Evolutionary conservation across 2,329 filamentous ascomycete genomes (phyloP).

Genomic region (Trichophyton schoenleinii): DNA sequence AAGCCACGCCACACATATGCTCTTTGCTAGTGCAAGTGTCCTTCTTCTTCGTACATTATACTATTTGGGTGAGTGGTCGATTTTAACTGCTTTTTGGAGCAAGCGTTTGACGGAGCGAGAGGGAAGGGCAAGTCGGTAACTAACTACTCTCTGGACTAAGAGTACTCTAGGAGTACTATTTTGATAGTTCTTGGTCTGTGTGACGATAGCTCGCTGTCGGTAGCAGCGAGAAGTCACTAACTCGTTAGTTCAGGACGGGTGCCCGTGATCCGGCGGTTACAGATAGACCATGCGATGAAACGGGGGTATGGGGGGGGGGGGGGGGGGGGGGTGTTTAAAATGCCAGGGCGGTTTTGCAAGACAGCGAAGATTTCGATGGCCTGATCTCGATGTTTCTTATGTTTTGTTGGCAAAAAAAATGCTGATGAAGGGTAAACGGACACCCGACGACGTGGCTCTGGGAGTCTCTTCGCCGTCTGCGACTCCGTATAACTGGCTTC

Average conservation of each 20-base stretch:
- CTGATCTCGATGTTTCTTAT: neutral
- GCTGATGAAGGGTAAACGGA: neutral
- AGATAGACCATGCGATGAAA: neutral
- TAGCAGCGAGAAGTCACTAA: no score
- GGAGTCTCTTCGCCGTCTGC: neutral
- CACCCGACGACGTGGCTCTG: neutral
- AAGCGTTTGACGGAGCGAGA: no score
- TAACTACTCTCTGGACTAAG: no score
- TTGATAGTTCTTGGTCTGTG: no score
- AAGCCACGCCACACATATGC: neutral
- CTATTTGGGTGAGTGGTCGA: neutral
- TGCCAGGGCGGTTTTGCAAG: neutral
- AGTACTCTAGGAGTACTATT: no score
- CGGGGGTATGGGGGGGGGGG: neutral
- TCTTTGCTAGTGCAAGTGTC: neutral
- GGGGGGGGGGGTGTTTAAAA: no score
- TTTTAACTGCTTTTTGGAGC: no score
- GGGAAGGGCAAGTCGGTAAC: no score
- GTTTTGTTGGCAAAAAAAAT: neutral
- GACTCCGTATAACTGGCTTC: no score
- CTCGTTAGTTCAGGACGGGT: no score
- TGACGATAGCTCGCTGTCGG: no score
- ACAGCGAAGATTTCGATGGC: neutral
- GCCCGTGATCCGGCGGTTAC: neutral
- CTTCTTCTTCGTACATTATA: neutral